These are phyloP conservation scores for Sicyos baderoa DNA, from an alignment of 306 rosid species.

Conservation along the genomic window DNA sequence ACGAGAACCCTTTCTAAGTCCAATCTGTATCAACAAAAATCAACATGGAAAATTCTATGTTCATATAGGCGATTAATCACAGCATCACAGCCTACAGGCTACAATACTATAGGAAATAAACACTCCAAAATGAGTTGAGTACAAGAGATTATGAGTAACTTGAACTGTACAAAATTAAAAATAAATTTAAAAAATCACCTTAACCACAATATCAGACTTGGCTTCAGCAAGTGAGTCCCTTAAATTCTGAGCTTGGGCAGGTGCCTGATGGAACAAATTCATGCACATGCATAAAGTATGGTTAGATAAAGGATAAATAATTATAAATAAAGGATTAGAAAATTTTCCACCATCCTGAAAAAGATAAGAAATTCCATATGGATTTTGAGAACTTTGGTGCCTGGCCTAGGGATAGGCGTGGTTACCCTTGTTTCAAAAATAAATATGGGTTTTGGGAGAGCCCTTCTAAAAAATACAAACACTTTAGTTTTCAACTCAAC, in stretches of 20 bases:
- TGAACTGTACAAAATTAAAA: neutral
- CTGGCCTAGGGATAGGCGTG: too few relatives aligned
- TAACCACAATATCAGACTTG: slow-evolving; percentile 81
- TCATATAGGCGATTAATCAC: neutral
- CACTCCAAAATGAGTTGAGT: neutral
- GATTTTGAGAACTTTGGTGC: too few relatives aligned
- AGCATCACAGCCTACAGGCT: neutral
- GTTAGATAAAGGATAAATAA: neutral
- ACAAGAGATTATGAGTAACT: neutral
- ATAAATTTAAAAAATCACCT: slow-evolving; percentile 41
- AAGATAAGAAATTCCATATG: too few relatives aligned
- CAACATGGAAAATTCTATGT: neutral
- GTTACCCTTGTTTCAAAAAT: too few relatives aligned
- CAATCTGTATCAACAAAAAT: slow-evolving; percentile 45
- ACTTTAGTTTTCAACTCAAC: too few relatives aligned
- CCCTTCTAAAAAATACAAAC: too few relatives aligned
- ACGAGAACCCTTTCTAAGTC: slow-evolving; percentile 89
- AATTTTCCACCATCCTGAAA: too few relatives aligned
- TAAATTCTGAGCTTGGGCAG: slow-evolving; percentile 97
- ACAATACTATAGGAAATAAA: neutral
- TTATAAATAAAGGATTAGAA: neutral
- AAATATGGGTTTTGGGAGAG: too few relatives aligned
- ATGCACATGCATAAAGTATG: too few relatives aligned
- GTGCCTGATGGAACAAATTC: slow-evolving; percentile 48
- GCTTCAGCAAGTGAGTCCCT: slow-evolving; percentile 82